Evolutionary conservation across 495 filamentous ascomycete species (phyloP), one percentile per base, ranked within the genome.

Genomic region (Aspergillus panamensis): DNA sequence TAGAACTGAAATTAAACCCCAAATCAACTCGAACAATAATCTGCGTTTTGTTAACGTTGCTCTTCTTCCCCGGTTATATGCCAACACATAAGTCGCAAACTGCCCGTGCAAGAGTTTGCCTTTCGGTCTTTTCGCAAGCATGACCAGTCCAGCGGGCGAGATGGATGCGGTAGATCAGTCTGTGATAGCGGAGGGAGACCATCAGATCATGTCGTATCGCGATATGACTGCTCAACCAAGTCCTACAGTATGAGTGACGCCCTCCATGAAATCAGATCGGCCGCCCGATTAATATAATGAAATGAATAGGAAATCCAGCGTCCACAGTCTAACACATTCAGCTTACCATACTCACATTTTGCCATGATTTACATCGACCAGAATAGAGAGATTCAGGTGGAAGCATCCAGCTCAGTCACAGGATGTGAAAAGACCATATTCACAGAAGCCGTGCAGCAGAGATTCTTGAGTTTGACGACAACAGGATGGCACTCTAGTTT

Each of bases 351-450:
- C 20, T 63, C 70, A 1, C 75, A 77, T 47, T 78, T 70, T 42
- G 73, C 73, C 29, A 55, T 77, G 53, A 67, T 78, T 44, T 78
- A 71, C 49, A 62, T 75, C 21, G 70, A 78, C 51, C 66, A 70
- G 14, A 68, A 72, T 54, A 74, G 75, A 6, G 62, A 75, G 31
- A 57, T 71, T 33, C 66, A 68, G 37, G 51, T 71, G 0, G 65
- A 73, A 29, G 62, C 65, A 16, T 77, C 75, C 0, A 59, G 67
- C 3, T 76, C 73, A 45, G 67, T 78, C 20, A 64, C 67, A 13
- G 72, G 69, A 12, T 71, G 65, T 44, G 72, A 68, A 31, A 69
- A 67, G 8, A 59, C 62, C 0, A 72, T 78, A 16, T 78, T 78
- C 62, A 76, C 73, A 1, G 66, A 70, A 0, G 73, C 77, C 9